Base-by-base conservation (phyloP, 2,329 filamentous ascomycete genomes). In the Sporothrix dimorphospora region DNA sequence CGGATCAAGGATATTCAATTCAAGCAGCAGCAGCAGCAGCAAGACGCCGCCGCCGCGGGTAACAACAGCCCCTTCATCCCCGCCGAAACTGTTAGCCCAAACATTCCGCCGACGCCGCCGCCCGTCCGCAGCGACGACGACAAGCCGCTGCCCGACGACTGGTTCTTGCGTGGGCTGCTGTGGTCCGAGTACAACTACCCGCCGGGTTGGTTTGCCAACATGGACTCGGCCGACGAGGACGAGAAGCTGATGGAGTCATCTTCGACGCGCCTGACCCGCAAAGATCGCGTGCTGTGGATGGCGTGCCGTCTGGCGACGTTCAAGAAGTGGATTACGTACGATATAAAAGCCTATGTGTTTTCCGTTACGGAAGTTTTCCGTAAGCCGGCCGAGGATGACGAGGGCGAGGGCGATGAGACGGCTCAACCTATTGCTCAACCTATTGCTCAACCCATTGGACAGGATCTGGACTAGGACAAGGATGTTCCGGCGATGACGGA, bases 91-190 rank as follows among this genome's bases (percentile, higher is more conserved):
- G 8, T 19, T 27, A 24, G 19, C 30, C 16, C 6, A 21, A 16
- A 27, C 30, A 16, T 49, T 34, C 40, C 42, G 3, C 66, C 45
- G 4, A 11, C 30, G 0, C 69, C 42, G 1, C 55, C 61, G 0
- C 53, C 53, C 2, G 34, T n/a, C 16, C 67, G 59, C 16, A 45
- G 81, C 51, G 79, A 83, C 40, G 80, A 80, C 1, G 83, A 83
- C 1, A 82, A 85, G 0, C 90, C 91, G 0, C 78, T 94, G 0
- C 90, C 90, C 0, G 92, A 94, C 66, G 92, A 94, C 73, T 92
- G 88, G 75, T 84, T 87, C 0, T 85, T 93, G 71, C 84, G 90
- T 0, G 91, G 91, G 0, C 81, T 92, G 1, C 78, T 89, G 1
- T 92, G 89, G 82, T 82, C 85, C 0, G 83, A 88, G 1, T 82